Conservation (phyloP, 2,329 filamentous ascomycete genomes). For the Calcarisporium arbuscula region DNA sequence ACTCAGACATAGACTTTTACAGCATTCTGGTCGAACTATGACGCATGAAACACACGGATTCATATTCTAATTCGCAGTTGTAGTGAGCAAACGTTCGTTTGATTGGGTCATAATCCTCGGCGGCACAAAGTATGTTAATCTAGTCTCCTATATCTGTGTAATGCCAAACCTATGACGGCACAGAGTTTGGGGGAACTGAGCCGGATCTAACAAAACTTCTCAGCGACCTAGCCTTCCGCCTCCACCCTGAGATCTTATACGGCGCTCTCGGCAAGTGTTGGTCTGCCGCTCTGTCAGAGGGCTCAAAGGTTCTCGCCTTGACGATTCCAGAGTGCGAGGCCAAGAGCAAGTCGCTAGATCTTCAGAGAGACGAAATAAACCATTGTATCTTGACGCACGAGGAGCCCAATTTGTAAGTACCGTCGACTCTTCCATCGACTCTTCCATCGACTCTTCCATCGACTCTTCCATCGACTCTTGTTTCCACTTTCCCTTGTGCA, state of each 20-base stretch:
- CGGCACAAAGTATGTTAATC: slow-evolving; percentile 49
- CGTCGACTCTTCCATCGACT: background rate
- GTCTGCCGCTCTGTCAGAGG: slow-evolving; percentile 40
- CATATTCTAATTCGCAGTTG: too few relatives aligned
- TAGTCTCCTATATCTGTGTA: background rate
- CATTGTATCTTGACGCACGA: slow-evolving; percentile 42
- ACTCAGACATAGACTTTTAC: too few relatives aligned
- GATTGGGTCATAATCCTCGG: slow-evolving; percentile 60
- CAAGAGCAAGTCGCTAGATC: slow-evolving; percentile 20
- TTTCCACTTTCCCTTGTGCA: too few relatives aligned
- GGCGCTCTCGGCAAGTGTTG: too few relatives aligned
- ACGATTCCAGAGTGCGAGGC: slow-evolving; percentile 51
- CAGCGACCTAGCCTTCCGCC: slow-evolving; percentile 45
- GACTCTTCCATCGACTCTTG: too few relatives aligned
- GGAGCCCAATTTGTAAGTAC: slow-evolving; percentile 45
- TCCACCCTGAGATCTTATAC: too few relatives aligned
- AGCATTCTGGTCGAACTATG: too few relatives aligned
- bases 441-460: too few relatives aligned
- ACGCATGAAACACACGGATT: too few relatives aligned
- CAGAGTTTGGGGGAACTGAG: too few relatives aligned
- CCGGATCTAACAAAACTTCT: too few relatives aligned
- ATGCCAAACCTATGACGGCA: too few relatives aligned
- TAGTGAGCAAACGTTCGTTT: slow-evolving; percentile 25
- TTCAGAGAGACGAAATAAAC: slow-evolving; percentile 43
- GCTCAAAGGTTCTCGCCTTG: slow-evolving; percentile 53